Evolutionary conservation across 306 rosid genomes (phyloP).

Genomic region (Quercus engelmannii): DNA sequence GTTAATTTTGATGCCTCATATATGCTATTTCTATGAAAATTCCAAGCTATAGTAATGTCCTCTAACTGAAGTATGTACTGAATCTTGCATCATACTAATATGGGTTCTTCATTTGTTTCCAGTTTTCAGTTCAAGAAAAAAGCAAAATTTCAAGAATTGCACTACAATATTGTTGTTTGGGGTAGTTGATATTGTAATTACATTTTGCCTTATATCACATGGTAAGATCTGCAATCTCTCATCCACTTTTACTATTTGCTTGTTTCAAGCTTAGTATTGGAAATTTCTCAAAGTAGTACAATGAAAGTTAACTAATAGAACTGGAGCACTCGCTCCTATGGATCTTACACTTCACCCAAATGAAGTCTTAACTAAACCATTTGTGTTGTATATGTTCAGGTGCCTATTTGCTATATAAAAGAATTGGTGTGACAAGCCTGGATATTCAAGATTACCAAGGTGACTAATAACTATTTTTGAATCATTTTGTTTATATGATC

Average conservation of each 20-base stretch:
- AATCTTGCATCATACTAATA: neutral
- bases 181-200: conserved; percentile 57
- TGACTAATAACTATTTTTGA: no score
- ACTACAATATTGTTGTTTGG: conserved; percentile 67
- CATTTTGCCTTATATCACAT: conserved; percentile 65
- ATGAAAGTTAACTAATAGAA: no score
- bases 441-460: conserved; percentile 57
- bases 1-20: neutral
- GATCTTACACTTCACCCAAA: no score
- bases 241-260: neutral
- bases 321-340: no score
- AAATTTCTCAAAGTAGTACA: no score
- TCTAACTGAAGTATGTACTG: neutral
- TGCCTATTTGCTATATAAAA: conserved; percentile 48
- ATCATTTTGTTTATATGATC: no score
- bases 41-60: neutral
- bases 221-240: conserved; percentile 42
- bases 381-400: conserved; percentile 35
- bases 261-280: neutral
- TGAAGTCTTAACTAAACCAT: neutral
- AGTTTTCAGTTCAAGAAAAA: conserved; percentile 92
- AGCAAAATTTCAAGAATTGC: conserved; percentile 76
- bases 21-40: neutral
- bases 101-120: conserved; percentile 15
- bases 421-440: conserved; percentile 47